Evolutionary conservation across 2,329 filamentous ascomycete genomes (phyloP).

Genomic region (Penicillium concentricum): DNA sequence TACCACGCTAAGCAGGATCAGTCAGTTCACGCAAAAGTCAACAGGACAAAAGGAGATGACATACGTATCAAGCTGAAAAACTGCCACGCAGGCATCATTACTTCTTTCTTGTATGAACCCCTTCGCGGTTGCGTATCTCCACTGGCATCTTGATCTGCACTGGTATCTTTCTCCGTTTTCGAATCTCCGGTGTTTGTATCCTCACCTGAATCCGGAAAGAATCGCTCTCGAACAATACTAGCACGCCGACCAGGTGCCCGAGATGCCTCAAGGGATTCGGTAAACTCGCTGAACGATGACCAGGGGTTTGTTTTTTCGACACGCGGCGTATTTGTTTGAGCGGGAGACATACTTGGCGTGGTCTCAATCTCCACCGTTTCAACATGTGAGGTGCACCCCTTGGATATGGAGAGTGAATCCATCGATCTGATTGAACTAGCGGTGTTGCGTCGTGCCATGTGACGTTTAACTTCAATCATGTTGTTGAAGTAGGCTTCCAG

Average conservation of each 20-base stretch:
- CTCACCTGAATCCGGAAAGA: conserved; percentile 46
- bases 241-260: conserved; percentile 30
- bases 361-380: conserved; percentile 45
- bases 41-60: conserved; percentile 34
- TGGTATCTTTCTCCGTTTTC: conserved; percentile 29
- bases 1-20: conserved; percentile 71
- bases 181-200: conserved; percentile 18
- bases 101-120: conserved; percentile 66
- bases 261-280: conserved; percentile 23
- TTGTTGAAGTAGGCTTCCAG: conserved; percentile 95
- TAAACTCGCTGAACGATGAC: conserved; percentile 28
- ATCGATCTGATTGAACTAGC: conserved; percentile 45
- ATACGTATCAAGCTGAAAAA: conserved; percentile 90
- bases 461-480: conserved; percentile 80
- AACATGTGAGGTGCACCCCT: conserved; percentile 40
- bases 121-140: conserved; percentile 29
- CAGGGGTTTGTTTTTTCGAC: conserved; percentile 24
- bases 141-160: conserved; percentile 29
- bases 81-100: conserved; percentile 95
- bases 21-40: conserved; percentile 27
- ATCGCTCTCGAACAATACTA: conserved; percentile 48
- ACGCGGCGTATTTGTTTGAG: conserved; percentile 22
- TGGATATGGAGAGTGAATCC: conserved; percentile 35
- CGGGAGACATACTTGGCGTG: conserved; percentile 37
- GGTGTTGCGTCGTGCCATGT: conserved; percentile 63